A percentile compares a stretch with the other conserved stretches of the same genome.
Evolutionary conservation across 257 asterid genomes (phyloP).

Genomic region (Ilex aquifolium): DNA sequence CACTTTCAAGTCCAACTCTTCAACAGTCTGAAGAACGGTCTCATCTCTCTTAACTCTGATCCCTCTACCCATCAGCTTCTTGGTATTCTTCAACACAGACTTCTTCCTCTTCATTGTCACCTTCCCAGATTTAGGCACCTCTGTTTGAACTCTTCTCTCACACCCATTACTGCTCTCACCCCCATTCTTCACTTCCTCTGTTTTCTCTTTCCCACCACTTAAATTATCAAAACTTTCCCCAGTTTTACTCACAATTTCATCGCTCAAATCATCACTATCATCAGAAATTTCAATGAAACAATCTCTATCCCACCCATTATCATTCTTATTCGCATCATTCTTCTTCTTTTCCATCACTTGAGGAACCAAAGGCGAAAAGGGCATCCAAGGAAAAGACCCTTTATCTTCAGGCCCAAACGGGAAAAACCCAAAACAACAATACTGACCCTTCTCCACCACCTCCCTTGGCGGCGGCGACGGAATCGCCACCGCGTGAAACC

Average conservation of each 20-base stretch:
- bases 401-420: slow-evolving; percentile 7
- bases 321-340: background rate
- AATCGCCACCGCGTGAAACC: slow-evolving; percentile 38
- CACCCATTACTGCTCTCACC: too few species aligned
- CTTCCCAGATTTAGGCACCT: background rate
- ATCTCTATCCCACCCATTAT: background rate
- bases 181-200: slow-evolving; percentile 1
- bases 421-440: slow-evolving; percentile 38
- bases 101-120: slow-evolving; percentile 29
- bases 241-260: background rate
- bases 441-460: slow-evolving; percentile 42
- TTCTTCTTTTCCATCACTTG: background rate
- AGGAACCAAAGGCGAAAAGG: background rate
- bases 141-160: background rate
- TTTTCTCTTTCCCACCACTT: slow-evolving; percentile 6
- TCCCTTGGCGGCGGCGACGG: slow-evolving; percentile 33
- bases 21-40: slow-evolving; percentile 9
- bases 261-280: slow-evolving; percentile 8
- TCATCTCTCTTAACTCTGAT: slow-evolving; percentile 14
- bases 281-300: slow-evolving; percentile 11
- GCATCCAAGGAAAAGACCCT: background rate
- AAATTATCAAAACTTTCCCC: slow-evolving; percentile 2
- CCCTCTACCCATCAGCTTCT: slow-evolving; percentile 53
- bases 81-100: slow-evolving; percentile 21
- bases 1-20: slow-evolving; percentile 11